Evolutionary conservation across 2,329 filamentous ascomycete genomes (phyloP).

Genomic region (Fusarium austroafricanum): DNA sequence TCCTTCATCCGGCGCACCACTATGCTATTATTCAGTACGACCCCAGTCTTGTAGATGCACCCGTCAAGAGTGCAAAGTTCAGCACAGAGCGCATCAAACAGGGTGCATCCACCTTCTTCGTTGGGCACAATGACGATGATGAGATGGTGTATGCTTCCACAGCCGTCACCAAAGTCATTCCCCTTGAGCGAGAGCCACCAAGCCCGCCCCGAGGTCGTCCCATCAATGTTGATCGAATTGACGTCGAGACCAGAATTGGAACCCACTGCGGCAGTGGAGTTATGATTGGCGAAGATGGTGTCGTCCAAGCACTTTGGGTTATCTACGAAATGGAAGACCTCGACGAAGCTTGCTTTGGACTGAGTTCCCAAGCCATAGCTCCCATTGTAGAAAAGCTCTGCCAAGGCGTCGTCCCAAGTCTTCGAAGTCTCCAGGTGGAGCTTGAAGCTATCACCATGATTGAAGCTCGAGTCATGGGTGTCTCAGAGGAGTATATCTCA

Average conservation of each 20-base stretch:
- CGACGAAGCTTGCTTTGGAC: constrained; percentile 67
- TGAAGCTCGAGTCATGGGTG: constrained; percentile 95
- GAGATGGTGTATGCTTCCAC: constrained; percentile 94
- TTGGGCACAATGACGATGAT: constrained; percentile 95
- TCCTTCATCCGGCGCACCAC: constrained; percentile 95
- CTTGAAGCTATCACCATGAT: constrained; percentile 96
- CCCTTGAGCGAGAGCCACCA: constrained; percentile 89
- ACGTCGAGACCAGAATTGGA: constrained; percentile 91
- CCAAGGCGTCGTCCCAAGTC: constrained; percentile 78
- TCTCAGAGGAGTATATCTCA: constrained; percentile 94
- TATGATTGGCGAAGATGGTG: constrained; percentile 86
- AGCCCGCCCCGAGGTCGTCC: constrained; percentile 93
- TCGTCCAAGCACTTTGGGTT: constrained; percentile 94
- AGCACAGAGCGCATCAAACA: constrained; percentile 86
- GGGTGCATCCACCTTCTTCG: constrained; percentile 93
- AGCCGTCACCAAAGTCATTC: constrained; percentile 95
- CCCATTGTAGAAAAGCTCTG: constrained; percentile 90
- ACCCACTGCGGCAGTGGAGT: constrained; percentile 94
- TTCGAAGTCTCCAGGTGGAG: constrained; percentile 93
- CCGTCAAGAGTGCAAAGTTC: constrained; percentile 87
- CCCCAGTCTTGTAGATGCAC: constrained; percentile 87
- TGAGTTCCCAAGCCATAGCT: constrained; percentile 86
- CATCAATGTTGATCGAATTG: constrained; percentile 95
- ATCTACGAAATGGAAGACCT: constrained; percentile 67
- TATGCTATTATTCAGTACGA: constrained; percentile 97